Base-by-base conservation (phyloP, 78 protist species). In the Cavenderia fasciculata region DNA sequence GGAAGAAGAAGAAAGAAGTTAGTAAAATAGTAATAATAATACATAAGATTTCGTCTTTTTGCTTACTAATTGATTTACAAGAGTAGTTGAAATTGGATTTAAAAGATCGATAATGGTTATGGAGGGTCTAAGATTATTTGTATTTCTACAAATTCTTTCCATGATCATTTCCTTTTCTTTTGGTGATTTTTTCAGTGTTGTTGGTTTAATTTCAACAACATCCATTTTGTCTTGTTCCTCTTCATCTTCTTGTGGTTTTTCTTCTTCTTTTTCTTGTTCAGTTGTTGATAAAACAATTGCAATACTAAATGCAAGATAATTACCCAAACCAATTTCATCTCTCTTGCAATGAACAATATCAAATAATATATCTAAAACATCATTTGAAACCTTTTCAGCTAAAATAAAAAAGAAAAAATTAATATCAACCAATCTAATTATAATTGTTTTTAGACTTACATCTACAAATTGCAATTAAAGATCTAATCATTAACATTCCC, bases 381-480 rank as follows among this genome's bases (percentile, higher is more conserved):
- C 78, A 25, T 23, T 27, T 40, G 77, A 68, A 41, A 54, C 19
- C 10, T 56, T 57, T 56, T 38, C 43, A 27, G 66, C 87, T 77
- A 43, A 2, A 34, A 62, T 27, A 63, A 11, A 59, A 11, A 19
- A 18, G 27, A 41, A 29, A 59, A 57, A 33, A 43, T 75, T 7
- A 33, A 47, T 44, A 47, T 75, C 29, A 2, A 57, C 41, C 2
- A 11, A 51, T 52, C 16, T 41, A 18, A 41, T 41, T 36, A 27
- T 36, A 25, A 23, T 43, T 1, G 33, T 12, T 14, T 33, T 27
- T 54, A 29, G 11, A 63, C 87, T 36, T 77, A 77, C 87, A 82
- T 82, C 66, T 82, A 46, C 73, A 82, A 69, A 82, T 43, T 38
- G 90, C 90, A 82, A 82, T 82, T 52, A 82, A 38, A 29, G 90